A percentile compares a stretch with the other conserved stretches of the same genome.
Evolutionary conservation across 2,329 filamentous ascomycete species (phyloP).

Genomic region (Neoascochyta sp.): DNA sequence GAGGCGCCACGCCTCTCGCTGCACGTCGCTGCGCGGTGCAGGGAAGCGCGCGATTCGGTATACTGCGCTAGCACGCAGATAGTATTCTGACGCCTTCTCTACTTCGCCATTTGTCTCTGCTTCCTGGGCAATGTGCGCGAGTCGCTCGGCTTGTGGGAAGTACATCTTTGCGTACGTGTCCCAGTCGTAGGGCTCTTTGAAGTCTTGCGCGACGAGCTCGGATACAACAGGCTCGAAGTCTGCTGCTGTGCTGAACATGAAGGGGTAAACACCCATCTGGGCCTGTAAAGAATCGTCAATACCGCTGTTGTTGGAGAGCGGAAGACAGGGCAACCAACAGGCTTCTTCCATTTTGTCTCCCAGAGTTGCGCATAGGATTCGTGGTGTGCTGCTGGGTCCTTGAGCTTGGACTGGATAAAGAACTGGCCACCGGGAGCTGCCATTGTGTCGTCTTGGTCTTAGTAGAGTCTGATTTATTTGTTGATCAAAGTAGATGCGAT

Average conservation of each 20-base stretch:
- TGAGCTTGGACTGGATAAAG: constrained; percentile 48
- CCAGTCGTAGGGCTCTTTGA: constrained; percentile 62
- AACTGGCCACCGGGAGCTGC: constrained; percentile 42
- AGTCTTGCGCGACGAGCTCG: constrained; percentile 57
- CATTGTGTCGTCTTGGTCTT: constrained; percentile 25
- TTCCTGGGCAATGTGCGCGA: constrained; percentile 53
- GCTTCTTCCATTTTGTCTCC: constrained; percentile 73
- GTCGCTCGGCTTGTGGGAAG: constrained; percentile 57
- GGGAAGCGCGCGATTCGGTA: constrained; percentile 72
- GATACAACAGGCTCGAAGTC: constrained; percentile 69
- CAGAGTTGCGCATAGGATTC: constrained; percentile 52
- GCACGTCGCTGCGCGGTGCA: constrained; percentile 44
- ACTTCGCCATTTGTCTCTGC: constrained; percentile 49
- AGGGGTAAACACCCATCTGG: constrained; percentile 63
- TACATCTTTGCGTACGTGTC: constrained; percentile 61
- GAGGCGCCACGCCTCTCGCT: constrained; percentile 61
- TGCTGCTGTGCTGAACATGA: constrained; percentile 65
- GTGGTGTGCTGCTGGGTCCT: constrained; percentile 44
- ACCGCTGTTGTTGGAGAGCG: too few relatives aligned
- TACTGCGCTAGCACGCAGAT: constrained; percentile 56
- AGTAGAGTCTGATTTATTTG: too few relatives aligned
- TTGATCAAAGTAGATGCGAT: too few relatives aligned
- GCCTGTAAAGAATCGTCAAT: too few relatives aligned
- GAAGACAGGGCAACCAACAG: too few relatives aligned
- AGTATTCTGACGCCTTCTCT: constrained; percentile 57